Conservation (phyloP, 495 filamentous ascomycete genomes). For the Penicillium malachiteum region DNA sequence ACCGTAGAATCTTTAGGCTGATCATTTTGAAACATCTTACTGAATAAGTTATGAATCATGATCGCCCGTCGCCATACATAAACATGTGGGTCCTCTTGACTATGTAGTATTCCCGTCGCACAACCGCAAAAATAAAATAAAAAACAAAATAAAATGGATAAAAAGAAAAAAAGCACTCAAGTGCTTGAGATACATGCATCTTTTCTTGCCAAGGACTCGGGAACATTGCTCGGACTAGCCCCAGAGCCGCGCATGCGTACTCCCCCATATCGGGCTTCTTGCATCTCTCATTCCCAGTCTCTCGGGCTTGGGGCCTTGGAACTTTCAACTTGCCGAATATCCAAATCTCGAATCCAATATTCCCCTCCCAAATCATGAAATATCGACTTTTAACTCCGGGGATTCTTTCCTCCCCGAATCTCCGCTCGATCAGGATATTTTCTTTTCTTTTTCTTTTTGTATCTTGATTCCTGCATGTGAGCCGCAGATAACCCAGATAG, state of each 20-base stretch:
- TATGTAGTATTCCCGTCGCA: no score
- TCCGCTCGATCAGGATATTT: neutral
- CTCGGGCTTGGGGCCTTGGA: no score
- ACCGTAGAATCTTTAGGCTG: no score
- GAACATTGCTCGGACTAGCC: conserved; percentile 11
- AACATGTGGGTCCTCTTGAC: no score
- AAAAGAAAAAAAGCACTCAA: no score
- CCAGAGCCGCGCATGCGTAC: conserved; percentile 13
- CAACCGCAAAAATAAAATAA: neutral
- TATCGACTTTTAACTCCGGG: neutral
- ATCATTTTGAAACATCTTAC: no score
- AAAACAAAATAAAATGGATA: neutral
- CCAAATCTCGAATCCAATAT: neutral
- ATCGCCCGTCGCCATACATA: no score
- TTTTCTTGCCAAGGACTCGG: conserved; percentile 1
- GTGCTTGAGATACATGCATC: neutral
- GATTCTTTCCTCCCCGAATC: neutral
- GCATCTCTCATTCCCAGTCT: conserved; percentile 15
- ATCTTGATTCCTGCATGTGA: neutral
- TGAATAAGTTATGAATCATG: no score
- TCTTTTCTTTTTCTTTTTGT: neutral
- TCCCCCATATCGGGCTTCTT: conserved; percentile 3
- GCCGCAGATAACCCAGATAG: neutral
- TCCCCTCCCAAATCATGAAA: neutral
- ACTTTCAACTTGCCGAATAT: no score